These are phyloP conservation scores for Trypethelium eluteriae DNA, from an alignment of 495 filamentous ascomycete genomes.

Conservation along the genomic window DNA sequence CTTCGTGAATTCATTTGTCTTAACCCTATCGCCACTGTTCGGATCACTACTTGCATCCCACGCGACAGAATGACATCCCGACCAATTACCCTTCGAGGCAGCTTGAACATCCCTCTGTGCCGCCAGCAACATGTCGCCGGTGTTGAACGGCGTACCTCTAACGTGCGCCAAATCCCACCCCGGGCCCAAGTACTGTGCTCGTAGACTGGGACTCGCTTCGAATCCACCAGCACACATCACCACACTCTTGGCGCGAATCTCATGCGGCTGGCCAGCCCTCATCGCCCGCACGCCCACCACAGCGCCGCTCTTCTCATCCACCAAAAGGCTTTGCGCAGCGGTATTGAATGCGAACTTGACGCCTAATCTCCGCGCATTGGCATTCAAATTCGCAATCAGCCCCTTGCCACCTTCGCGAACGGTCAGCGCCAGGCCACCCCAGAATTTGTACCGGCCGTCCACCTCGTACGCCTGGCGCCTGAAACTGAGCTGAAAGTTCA, in stretches of 20 bases:
- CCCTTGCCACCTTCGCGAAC: constrained; percentile 53
- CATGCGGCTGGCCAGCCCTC: constrained; percentile 22
- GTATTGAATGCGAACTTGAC: constrained; percentile 41
- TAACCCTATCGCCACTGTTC: constrained; percentile 43
- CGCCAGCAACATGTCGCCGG: constrained; percentile 45
- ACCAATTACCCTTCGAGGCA: constrained; percentile 49
- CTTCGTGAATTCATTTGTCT: constrained; percentile 60
- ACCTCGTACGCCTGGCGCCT: constrained; percentile 55
- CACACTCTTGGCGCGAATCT: constrained; percentile 38
- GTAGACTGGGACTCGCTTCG: constrained; percentile 48
- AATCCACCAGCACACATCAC: constrained; percentile 57
- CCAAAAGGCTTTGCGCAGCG: constrained; percentile 38
- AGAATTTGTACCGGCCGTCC: constrained; percentile 50
- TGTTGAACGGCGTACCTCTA: constrained; percentile 55
- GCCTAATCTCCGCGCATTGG: constrained; percentile 38
- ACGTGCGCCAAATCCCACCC: constrained; percentile 55
- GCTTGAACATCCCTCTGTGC: constrained; percentile 45
- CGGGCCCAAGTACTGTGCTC: constrained; percentile 51
- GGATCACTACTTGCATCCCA: constrained; percentile 55
- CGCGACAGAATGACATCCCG: constrained; percentile 52
- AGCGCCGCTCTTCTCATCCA: constrained; percentile 32
- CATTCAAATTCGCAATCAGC: constrained; percentile 42
- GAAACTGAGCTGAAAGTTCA: constrained; percentile 51
- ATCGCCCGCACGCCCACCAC: constrained; percentile 37
- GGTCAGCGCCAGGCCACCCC: constrained; percentile 52